Percentiles rank a stretch among this genome's conserved stretches.
These are phyloP conservation scores for Rhypophila decipiens DNA, from an alignment of 495 filamentous ascomycete genomes.

Conservation along the genomic window DNA sequence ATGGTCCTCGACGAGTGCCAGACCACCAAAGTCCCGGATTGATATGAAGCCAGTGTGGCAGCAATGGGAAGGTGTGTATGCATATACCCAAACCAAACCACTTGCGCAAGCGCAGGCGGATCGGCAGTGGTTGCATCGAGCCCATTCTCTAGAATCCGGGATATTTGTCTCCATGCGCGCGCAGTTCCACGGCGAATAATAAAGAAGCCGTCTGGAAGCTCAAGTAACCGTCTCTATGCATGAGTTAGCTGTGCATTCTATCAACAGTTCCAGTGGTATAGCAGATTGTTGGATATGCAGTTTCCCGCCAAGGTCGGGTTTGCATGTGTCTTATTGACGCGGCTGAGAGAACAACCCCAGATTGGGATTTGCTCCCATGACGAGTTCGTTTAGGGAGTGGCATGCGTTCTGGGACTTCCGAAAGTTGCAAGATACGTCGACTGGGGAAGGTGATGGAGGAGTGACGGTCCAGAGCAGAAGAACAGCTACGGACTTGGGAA, in stretches of 20 bases:
- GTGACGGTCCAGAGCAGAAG: not conserved
- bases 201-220: not conserved
- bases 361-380: not conserved
- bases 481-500: too few relatives aligned
- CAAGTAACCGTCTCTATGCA: not conserved
- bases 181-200: not conserved
- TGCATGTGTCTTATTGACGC: not conserved
- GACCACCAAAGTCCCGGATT: too few relatives aligned
- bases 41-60: not conserved
- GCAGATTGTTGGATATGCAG: not conserved
- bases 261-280: not conserved
- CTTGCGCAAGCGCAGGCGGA: not conserved
- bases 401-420: not conserved
- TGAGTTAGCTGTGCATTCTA: not conserved
- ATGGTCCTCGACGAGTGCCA: not conserved
- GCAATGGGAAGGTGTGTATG: too few relatives aligned
- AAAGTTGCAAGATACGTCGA: not conserved
- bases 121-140: not conserved
- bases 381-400: not conserved
- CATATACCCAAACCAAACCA: too few relatives aligned
- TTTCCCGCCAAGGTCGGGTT: not conserved
- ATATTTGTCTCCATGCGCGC: not conserved
- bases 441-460: not conserved
- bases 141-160: not conserved
- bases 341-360: not conserved